Conservation (phyloP, 2,329 filamentous ascomycete species). For the Daldinia eschscholtzii region DNA sequence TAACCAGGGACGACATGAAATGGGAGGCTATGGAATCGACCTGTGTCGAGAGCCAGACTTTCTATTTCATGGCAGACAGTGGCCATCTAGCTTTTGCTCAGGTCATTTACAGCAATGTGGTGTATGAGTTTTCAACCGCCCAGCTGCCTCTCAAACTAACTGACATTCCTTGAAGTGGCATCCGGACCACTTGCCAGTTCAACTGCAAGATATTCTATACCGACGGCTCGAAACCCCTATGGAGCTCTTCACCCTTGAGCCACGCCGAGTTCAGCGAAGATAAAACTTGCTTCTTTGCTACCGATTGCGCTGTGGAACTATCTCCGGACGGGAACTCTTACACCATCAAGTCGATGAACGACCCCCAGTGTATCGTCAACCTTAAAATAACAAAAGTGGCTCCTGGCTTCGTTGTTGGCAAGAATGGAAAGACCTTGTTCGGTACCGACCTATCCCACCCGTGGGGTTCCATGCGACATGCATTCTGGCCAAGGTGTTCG, state of each 20-base stretch:
- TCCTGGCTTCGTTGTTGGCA: slow-evolving; percentile 87
- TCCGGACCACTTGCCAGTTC: slow-evolving; percentile 93
- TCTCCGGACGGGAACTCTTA: slow-evolving; percentile 86
- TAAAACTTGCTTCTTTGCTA: slow-evolving; percentile 85
- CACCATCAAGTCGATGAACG: slow-evolving; percentile 90
- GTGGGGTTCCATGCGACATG: slow-evolving; percentile 93
- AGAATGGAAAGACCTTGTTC: slow-evolving; percentile 84
- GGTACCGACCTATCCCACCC: slow-evolving; percentile 88
- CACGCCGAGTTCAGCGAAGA: slow-evolving; percentile 88
- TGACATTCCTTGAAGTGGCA: slow-evolving; percentile 71
- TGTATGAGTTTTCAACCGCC: slow-evolving; percentile 67
- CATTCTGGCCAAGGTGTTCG: slow-evolving; percentile 91
- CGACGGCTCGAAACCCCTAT: slow-evolving; percentile 79
- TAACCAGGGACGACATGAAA: slow-evolving; percentile 81
- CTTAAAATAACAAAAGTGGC: slow-evolving; percentile 80
- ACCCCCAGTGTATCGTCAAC: slow-evolving; percentile 85
- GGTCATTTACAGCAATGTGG: slow-evolving; percentile 97
- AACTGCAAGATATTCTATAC: slow-evolving; percentile 91
- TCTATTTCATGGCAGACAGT: slow-evolving; percentile 86
- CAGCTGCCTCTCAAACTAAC: slow-evolving; percentile 34
- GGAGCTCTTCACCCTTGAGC: slow-evolving; percentile 83
- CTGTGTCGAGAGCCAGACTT: slow-evolving; percentile 93
- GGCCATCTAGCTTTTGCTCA: slow-evolving; percentile 85
- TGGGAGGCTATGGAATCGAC: slow-evolving; percentile 88
- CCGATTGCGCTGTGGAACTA: slow-evolving; percentile 86